phyloP scores from a whole-genome alignment of 2,329 filamentous ascomycete species.

The Penicillium corylophilum region DNA sequence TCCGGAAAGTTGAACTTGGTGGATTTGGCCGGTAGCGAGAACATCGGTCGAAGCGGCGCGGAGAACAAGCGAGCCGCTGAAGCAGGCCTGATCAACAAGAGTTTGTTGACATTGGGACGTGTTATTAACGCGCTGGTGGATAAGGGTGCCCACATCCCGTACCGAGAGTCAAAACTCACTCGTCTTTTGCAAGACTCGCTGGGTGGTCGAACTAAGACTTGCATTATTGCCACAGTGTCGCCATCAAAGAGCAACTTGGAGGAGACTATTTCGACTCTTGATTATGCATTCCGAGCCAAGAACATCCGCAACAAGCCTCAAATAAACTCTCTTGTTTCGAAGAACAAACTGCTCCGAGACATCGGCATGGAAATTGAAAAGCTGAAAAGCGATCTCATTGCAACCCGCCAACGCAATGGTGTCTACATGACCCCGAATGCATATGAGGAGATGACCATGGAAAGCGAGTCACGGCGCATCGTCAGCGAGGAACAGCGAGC shows the following conservation, averaged over 20 bases:
- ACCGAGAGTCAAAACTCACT: conserved; percentile 92
- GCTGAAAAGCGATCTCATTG: conserved; percentile 88
- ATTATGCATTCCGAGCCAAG: conserved; percentile 97
- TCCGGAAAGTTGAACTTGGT: conserved; percentile 95
- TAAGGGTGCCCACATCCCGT: conserved; percentile 82
- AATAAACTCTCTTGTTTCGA: conserved; percentile 85
- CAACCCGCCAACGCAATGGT: conserved; percentile 88
- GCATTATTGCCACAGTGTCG: conserved; percentile 95
- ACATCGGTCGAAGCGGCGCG: conserved; percentile 93
- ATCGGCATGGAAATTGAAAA: conserved; percentile 93
- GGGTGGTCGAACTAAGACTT: conserved; percentile 93
- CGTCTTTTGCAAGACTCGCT: conserved; percentile 93
- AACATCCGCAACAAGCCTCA: conserved; percentile 99
- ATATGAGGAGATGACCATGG: conserved; percentile 86
- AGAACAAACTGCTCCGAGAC: conserved; percentile 86
- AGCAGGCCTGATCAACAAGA: conserved; percentile 97
- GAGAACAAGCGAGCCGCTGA: conserved; percentile 97
- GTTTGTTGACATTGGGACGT: conserved; percentile 85
- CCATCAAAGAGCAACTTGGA: conserved; percentile 93
- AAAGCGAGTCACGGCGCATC: conserved; percentile 89
- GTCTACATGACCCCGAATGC: conserved; percentile 88
- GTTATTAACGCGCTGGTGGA: conserved; percentile 98
- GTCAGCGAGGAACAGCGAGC: conserved; percentile 88
- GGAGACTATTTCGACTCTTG: conserved; percentile 95
- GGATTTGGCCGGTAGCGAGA: conserved; percentile 94